phyloP scores from a whole-genome alignment of 768 basidiomycete species.

The Pholiota microspora region DNA sequence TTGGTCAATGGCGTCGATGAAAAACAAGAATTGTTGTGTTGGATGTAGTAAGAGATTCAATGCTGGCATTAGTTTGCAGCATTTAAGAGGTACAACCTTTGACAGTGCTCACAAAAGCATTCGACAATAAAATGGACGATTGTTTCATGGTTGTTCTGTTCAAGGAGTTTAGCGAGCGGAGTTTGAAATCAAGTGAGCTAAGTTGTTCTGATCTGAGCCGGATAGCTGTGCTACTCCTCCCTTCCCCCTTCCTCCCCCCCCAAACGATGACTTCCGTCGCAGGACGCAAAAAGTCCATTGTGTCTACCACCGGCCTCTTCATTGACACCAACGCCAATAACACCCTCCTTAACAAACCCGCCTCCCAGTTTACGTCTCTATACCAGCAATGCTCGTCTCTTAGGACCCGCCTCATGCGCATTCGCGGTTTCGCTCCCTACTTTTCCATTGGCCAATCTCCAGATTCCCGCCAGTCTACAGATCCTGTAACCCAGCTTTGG shows the following conservation, averaged over 20 bases:
- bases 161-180: conserved; percentile 16
- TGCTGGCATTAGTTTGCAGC: too few relatives aligned
- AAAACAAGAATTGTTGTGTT: too few relatives aligned
- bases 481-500: conserved; percentile 94
- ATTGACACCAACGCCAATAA: conserved; percentile 77
- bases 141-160: too few relatives aligned
- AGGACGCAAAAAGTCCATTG: conserved; percentile 79
- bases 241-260: conserved; percentile 18
- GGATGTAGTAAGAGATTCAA: too few relatives aligned
- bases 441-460: conserved; percentile 55
- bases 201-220: conserved; percentile 19
- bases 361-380: conserved; percentile 83
- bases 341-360: conserved; percentile 88
- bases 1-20: too few relatives aligned
- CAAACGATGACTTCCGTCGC: conserved; percentile 51
- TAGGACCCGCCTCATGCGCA: conserved; percentile 72
- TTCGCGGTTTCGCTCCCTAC: conserved; percentile 70
- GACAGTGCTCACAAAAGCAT: too few relatives aligned
- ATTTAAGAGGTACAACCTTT: too few relatives aligned
- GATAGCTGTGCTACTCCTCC: conserved; percentile 12
- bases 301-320: conserved; percentile 58
- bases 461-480: conserved; percentile 74
- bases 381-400: conserved; percentile 90
- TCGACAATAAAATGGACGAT: conserved; percentile 16
- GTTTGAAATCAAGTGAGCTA: conserved; percentile 23